Evolutionary conservation across 2,329 filamentous ascomycete genomes (phyloP).

Genomic region (Xylaria arbuscula): DNA sequence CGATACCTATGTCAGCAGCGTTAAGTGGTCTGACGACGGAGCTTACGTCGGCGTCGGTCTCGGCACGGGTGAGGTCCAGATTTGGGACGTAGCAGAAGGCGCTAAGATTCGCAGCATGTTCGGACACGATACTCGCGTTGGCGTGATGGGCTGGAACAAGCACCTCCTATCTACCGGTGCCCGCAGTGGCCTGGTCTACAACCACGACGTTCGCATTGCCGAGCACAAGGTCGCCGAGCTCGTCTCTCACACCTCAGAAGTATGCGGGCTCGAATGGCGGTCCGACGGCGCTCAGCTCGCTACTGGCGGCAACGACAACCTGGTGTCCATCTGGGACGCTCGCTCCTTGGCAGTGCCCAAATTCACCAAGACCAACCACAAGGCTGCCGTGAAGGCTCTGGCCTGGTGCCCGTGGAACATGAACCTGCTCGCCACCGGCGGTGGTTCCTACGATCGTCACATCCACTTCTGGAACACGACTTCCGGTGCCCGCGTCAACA

Average conservation of each 20-base stretch:
- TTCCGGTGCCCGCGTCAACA: conserved; percentile 96
- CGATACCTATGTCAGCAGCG: conserved; percentile 96
- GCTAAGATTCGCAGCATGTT: conserved; percentile 98
- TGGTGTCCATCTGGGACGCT: conserved; percentile 99
- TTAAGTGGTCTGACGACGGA: conserved; percentile 98
- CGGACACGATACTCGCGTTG: conserved; percentile 94
- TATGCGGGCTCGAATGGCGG: conserved; percentile 98
- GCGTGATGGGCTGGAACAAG: conserved; percentile 99
- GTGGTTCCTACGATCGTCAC: conserved; percentile 94
- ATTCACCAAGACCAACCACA: conserved; percentile 99
- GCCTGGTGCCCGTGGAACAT: conserved; percentile 99
- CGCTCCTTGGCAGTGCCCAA: conserved; percentile 93
- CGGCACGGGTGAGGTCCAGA: conserved; percentile 95
- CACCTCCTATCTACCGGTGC: conserved; percentile 95
- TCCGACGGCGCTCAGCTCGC: conserved; percentile 96
- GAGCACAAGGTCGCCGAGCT: conserved; percentile 99
- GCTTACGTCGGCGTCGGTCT: conserved; percentile 96
- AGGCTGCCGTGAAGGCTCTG: conserved; percentile 96
- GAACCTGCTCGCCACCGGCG: conserved; percentile 95
- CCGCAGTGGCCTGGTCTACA: conserved; percentile 93
- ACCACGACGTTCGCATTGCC: conserved; percentile 97
- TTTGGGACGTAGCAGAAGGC: conserved; percentile 97
- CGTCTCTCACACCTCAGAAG: conserved; percentile 95
- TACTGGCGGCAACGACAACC: conserved; percentile 97
- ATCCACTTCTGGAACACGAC: conserved; percentile 99